Conservation (phyloP, 2,329 filamentous ascomycete genomes). For the Aspergillus fischeri region DNA sequence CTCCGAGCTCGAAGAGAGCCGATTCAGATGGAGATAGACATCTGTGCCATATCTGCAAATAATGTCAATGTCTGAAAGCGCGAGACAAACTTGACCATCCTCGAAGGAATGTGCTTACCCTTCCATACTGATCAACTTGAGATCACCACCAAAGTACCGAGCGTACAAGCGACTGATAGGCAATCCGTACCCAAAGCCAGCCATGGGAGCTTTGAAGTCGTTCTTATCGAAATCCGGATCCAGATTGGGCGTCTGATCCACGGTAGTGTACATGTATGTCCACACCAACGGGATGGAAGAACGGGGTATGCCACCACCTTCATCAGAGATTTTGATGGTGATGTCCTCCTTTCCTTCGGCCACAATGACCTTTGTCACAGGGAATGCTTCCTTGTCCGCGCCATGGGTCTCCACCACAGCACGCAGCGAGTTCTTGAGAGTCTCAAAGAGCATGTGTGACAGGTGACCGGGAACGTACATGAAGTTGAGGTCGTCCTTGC, state of each 20-base stretch:
- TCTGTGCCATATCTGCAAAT: slow-evolving; percentile 83
- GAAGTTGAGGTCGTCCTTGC: slow-evolving; percentile 89
- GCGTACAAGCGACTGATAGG: slow-evolving; percentile 93
- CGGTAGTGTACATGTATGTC: slow-evolving; percentile 99
- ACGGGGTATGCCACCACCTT: slow-evolving; percentile 91
- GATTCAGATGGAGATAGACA: slow-evolving; percentile 95
- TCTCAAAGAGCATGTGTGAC: slow-evolving; percentile 99
- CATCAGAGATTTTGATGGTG: slow-evolving; percentile 96
- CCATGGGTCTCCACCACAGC: slow-evolving; percentile 95
- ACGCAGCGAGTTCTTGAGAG: slow-evolving; percentile 94
- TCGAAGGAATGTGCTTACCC: slow-evolving; percentile 58
- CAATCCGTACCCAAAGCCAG: slow-evolving; percentile 95
- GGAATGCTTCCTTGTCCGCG: slow-evolving; percentile 92
- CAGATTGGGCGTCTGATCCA: slow-evolving; percentile 88
- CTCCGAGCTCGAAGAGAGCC: slow-evolving; percentile 90
- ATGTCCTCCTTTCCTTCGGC: slow-evolving; percentile 98
- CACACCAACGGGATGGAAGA: slow-evolving; percentile 95
- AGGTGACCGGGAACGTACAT: slow-evolving; percentile 99
- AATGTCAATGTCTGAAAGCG: slow-evolving; percentile 11
- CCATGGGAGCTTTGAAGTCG: slow-evolving; percentile 99
- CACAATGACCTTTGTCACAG: slow-evolving; percentile 94
- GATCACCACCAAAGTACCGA: slow-evolving; percentile 92
- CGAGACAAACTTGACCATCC: background rate
- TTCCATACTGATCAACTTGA: slow-evolving; percentile 99
- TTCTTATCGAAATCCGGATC: slow-evolving; percentile 98